Conservation (phyloP, 2,329 filamentous ascomycete species). For the Phyllosticta citriasiana region DNA sequence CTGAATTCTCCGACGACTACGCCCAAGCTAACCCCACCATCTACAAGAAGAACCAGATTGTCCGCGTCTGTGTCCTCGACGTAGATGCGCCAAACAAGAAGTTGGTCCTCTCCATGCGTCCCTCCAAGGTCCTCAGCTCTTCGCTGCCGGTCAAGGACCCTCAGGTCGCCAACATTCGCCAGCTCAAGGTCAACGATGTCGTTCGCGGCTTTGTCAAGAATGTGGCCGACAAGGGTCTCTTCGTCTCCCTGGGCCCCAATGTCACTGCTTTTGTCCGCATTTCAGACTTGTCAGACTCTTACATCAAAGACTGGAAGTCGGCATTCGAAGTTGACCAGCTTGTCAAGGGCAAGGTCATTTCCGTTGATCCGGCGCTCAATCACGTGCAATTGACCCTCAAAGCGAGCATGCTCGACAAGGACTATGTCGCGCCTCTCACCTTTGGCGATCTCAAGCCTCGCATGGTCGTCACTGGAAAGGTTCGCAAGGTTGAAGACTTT, state of each 20-base stretch:
- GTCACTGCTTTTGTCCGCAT: slow-evolving; percentile 77
- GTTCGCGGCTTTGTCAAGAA: slow-evolving; percentile 88
- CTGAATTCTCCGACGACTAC: slow-evolving; percentile 82
- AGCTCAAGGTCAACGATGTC: slow-evolving; percentile 67
- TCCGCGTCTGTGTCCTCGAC: slow-evolving; percentile 75
- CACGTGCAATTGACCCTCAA: slow-evolving; percentile 83
- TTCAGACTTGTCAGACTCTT: slow-evolving; percentile 80
- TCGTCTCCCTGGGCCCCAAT: slow-evolving; percentile 71
- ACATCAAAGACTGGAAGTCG: slow-evolving; percentile 91
- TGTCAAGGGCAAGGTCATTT: slow-evolving; percentile 74
- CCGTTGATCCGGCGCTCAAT: slow-evolving; percentile 56
- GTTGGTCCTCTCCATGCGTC: slow-evolving; percentile 68
- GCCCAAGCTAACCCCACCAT: slow-evolving; percentile 64
- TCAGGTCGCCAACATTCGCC: slow-evolving; percentile 61
- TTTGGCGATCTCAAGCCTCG: slow-evolving; percentile 70
- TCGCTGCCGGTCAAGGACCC: slow-evolving; percentile 69
- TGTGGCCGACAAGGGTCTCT: slow-evolving; percentile 79
- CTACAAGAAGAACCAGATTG: slow-evolving; percentile 73
- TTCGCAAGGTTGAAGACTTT: slow-evolving; percentile 89
- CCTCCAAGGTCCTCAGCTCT: slow-evolving; percentile 83
- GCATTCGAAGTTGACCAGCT: slow-evolving; percentile 81
- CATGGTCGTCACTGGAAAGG: slow-evolving; percentile 76
- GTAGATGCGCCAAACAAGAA: slow-evolving; percentile 79
- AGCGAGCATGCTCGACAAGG: slow-evolving; percentile 67
- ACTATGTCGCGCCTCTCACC: slow-evolving; percentile 63